Base-by-base conservation (phyloP, 345 rosid genomes). In the Crucihimalaya himalaica region DNA sequence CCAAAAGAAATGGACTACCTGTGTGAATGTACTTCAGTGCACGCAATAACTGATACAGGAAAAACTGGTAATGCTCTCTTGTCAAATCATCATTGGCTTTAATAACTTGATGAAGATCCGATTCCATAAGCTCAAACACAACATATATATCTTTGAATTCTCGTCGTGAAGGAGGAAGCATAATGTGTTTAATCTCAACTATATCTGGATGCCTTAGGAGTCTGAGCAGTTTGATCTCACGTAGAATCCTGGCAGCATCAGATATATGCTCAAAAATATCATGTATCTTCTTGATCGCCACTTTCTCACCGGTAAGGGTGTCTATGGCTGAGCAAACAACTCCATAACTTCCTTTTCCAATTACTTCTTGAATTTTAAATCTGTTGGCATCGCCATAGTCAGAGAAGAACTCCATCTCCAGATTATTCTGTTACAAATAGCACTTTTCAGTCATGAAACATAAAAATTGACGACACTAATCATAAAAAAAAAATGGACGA, bases 21-120 rank as follows among this genome's bases (percentile, higher is more conserved):
- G 98, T 86, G 70, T 93, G 98, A 61, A 93, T 93, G 75, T 93
- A 93, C 78, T 93, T 93, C 43, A 93, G 75, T 2, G 96, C 98
- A 72, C 97, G 97, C 64, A 93, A 89, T 37, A 93, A 86, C 78
- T 93, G 98, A 73, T 93, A 93, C 16, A 93, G 84, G 71, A 93
- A 93, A 82, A 93, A 93, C 78, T 93, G 98, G 81, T 93, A 86
- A 79, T 93, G 98, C 77, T 93, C 98, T 75, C 83, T 82, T 0
- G 98, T 93, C 85, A 93, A 84, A 77, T 93, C 98, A 78, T 93
- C 98, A 76, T 93, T 93, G 35, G 97, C 98, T 80, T 91, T 93
- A 62, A 93, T 93, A 70, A 93, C 98, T 80, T 91, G 97, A 81
- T 93, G 97, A 66, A 93, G 96, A 80, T 93, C 96, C 0, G 97